These are phyloP conservation scores for Aspergillus bridgeri DNA, from an alignment of 495 filamentous ascomycete genomes.

Conservation along the genomic window DNA sequence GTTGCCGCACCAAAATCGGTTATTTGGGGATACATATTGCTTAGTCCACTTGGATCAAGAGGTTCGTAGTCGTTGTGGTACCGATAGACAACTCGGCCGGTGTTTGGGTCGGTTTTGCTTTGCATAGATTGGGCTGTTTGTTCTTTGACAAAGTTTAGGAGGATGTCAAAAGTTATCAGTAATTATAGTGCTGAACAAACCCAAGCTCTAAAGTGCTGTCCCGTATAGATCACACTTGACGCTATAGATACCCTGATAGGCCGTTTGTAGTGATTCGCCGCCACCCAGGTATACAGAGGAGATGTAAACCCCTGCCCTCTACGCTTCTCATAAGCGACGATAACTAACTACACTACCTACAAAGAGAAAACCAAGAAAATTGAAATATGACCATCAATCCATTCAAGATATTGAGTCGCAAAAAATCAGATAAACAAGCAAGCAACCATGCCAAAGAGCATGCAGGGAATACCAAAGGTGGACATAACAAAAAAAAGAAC, in stretches of 20 bases:
- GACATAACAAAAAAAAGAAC: not conserved
- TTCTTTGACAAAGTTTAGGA: constrained; percentile 22
- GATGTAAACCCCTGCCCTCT: too few species aligned
- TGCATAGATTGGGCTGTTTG: constrained; percentile 22
- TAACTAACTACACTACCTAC: too few species aligned
- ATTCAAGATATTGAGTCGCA: not conserved
- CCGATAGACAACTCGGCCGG: constrained; percentile 8
- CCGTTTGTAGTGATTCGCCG: too few species aligned
- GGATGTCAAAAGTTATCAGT: constrained; percentile 32
- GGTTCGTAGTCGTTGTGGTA: constrained; percentile 31
- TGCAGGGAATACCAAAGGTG: not conserved
- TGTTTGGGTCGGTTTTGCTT: constrained; percentile 18
- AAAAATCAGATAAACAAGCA: not conserved
- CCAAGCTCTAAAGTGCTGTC: too few species aligned
- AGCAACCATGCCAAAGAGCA: not conserved
- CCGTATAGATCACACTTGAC: too few species aligned
- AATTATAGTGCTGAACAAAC: too few species aligned
- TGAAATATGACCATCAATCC: not conserved
- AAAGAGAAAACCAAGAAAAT: not conserved
- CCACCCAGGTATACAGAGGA: too few species aligned
- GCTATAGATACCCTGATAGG: too few species aligned
- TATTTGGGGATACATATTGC: constrained; percentile 51
- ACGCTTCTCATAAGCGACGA: too few species aligned
- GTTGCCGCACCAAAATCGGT: constrained; percentile 79
- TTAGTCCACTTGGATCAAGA: constrained; percentile 12